phyloP scores from a whole-genome alignment of 805 yeast genomes.

The Myxozyma neglecta region DNA sequence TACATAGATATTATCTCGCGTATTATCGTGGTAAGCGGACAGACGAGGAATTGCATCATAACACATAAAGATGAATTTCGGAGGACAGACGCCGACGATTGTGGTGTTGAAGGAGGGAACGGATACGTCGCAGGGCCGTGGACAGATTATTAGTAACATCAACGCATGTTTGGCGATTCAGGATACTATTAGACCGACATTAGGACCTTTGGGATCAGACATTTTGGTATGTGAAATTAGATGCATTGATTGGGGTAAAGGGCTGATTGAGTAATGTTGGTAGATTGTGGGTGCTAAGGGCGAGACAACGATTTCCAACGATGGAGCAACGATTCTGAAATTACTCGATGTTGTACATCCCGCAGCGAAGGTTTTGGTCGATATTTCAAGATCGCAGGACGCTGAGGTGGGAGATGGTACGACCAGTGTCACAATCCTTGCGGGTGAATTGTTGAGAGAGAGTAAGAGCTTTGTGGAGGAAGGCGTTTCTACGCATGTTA shows the following conservation, averaged over 20 bases:
- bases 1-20: background rate
- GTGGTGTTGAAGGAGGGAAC: slow-evolving; percentile 98
- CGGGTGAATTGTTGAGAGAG: slow-evolving; percentile 89
- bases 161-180: slow-evolving; percentile 97
- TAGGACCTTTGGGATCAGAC: slow-evolving; percentile 97
- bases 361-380: slow-evolving; percentile 93
- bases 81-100: slow-evolving; percentile 95
- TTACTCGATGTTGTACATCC: slow-evolving; percentile 95
- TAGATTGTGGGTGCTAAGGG: slow-evolving; percentile 75
- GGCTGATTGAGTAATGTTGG: background rate
- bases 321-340: slow-evolving; percentile 94
- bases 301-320: slow-evolving; percentile 92
- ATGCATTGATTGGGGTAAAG: background rate
- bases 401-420: slow-evolving; percentile 99
- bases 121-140: slow-evolving; percentile 93
- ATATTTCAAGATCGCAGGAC: slow-evolving; percentile 93
- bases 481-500: slow-evolving; percentile 88
- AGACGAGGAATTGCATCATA: too few species aligned
- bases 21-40: too few species aligned
- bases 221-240: slow-evolving; percentile 49
- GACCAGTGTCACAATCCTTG: slow-evolving; percentile 87
- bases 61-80: slow-evolving; percentile 64
- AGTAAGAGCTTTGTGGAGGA: slow-evolving; percentile 90
- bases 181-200: slow-evolving; percentile 89
- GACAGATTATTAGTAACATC: slow-evolving; percentile 91